Percentiles rank a stretch among this genome's conserved stretches.
Conservation (phyloP, 2,329 filamentous ascomycete genomes). For the Apiospora sp. region DNA sequence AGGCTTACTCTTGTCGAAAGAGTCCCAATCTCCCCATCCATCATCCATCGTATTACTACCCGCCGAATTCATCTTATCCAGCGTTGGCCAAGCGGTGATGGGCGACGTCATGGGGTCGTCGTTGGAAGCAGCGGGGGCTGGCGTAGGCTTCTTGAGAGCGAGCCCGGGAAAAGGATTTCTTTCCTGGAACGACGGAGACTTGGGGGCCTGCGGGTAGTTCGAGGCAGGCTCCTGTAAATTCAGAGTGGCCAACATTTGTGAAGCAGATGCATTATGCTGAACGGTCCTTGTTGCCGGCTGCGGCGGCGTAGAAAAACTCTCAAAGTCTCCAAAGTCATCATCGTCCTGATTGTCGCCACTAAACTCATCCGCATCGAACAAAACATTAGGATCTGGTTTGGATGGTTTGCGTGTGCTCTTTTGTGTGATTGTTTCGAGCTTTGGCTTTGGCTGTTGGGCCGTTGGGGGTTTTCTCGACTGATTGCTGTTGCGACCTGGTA, state of each 20-base stretch:
- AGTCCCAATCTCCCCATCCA: conserved; percentile 37
- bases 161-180: conserved; percentile 62
- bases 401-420: conserved; percentile 24
- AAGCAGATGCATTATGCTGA: conserved; percentile 36
- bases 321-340: conserved; percentile 69
- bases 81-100: conserved; percentile 55
- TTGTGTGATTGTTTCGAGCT: neutral
- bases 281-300: conserved; percentile 35
- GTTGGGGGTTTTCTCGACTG: conserved; percentile 25
- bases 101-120: conserved; percentile 47
- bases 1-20: conserved; percentile 33
- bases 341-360: conserved; percentile 53
- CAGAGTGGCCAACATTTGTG: conserved; percentile 32
- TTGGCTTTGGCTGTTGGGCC: neutral
- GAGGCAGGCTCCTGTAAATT: conserved; percentile 41
- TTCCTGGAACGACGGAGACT: conserved; percentile 61
- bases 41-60: conserved; percentile 10
- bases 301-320: conserved; percentile 50
- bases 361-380: conserved; percentile 72
- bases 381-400: conserved; percentile 54
- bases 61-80: conserved; percentile 33
- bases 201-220: conserved; percentile 57
- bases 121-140: conserved; percentile 42
- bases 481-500: conserved; percentile 34
- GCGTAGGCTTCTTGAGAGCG: conserved; percentile 53